These are phyloP conservation scores for Hyphopichia buzzinii DNA, from an alignment of 1,139 yeast species.

Conservation along the genomic window DNA sequence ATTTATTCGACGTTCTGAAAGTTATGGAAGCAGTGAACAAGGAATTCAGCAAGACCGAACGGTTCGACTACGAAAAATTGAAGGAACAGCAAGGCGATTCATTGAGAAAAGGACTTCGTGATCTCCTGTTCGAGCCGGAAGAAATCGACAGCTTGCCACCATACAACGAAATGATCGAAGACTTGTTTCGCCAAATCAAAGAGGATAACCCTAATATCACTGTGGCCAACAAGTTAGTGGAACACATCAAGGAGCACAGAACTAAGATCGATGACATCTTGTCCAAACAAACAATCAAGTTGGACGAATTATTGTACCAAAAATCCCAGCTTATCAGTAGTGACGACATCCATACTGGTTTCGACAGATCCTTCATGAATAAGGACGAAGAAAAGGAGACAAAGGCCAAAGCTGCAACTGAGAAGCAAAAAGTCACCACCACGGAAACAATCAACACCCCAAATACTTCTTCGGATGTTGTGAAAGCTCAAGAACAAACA, in stretches of 20 bases:
- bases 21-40: conserved; percentile 45
- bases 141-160: conserved; percentile 72
- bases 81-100: conserved; percentile 33
- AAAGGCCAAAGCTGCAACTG: conserved; percentile 9
- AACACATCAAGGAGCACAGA: conserved; percentile 57
- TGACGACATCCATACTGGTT: conserved; percentile 93
- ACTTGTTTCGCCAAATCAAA: conserved; percentile 68
- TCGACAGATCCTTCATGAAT: conserved; percentile 80
- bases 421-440: conserved; percentile 17
- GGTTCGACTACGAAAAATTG: conserved; percentile 41
- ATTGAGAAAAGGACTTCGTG: conserved; percentile 44
- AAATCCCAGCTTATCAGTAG: conserved; percentile 76
- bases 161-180: conserved; percentile 91
- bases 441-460: conserved; percentile 31
- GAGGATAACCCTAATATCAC: conserved; percentile 56
- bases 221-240: conserved; percentile 39
- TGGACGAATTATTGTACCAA: conserved; percentile 67
- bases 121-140: conserved; percentile 39
- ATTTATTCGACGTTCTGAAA: conserved; percentile 35
- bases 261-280: conserved; percentile 66
- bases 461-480: conserved; percentile 1
- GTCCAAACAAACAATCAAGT: conserved; percentile 55
- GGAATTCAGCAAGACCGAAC: conserved; percentile 59
- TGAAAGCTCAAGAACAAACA: conserved; percentile 7
- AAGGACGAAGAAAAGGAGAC: conserved; percentile 37